Evolutionary conservation across 768 basidiomycete species (phyloP).

Genomic region (Lactifluus piperatus): DNA sequence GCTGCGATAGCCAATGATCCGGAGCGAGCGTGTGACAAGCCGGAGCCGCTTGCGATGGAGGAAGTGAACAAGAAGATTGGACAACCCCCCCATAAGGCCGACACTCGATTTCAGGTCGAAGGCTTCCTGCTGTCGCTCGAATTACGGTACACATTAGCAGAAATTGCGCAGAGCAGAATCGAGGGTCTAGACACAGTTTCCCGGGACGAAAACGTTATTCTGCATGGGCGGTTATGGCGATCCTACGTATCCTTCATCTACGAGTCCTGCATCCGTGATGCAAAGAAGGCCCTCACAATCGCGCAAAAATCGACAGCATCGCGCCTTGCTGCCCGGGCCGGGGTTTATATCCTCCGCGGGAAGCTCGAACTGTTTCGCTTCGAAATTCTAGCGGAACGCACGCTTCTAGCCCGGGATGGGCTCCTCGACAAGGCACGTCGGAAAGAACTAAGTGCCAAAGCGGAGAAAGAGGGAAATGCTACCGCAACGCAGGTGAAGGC

Average conservation of each 20-base stretch:
- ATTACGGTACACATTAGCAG: constrained; percentile 28
- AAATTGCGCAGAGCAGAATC: constrained; percentile 25
- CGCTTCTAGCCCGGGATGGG: constrained; percentile 1
- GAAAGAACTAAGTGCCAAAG: not conserved
- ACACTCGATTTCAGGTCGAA: constrained; percentile 29
- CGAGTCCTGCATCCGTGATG: constrained; percentile 24
- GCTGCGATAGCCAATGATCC: constrained; percentile 20
- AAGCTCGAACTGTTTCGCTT: constrained; percentile 26
- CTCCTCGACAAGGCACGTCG: not conserved
- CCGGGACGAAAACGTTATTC: not conserved
- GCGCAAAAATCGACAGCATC: constrained; percentile 25
- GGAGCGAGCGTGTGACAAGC: constrained; percentile 18
- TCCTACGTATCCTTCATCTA: constrained; percentile 23
- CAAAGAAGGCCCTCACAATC: constrained; percentile 21
- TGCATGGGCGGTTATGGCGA: constrained; percentile 20
- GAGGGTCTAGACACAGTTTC: constrained; percentile 10
- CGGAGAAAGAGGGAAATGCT: not conserved
- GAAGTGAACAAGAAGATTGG: constrained; percentile 28
- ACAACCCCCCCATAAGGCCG: constrained; percentile 30
- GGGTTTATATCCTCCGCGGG: constrained; percentile 21
- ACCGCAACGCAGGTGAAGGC: not conserved
- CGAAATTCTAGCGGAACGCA: constrained; percentile 14
- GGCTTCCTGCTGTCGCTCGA: constrained; percentile 30
- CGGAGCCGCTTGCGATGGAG: constrained; percentile 25
- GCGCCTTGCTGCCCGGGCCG: constrained; percentile 24